phyloP scores from a whole-genome alignment of 2,329 filamentous ascomycete species.

The Ophiocordyceps australis region DNA sequence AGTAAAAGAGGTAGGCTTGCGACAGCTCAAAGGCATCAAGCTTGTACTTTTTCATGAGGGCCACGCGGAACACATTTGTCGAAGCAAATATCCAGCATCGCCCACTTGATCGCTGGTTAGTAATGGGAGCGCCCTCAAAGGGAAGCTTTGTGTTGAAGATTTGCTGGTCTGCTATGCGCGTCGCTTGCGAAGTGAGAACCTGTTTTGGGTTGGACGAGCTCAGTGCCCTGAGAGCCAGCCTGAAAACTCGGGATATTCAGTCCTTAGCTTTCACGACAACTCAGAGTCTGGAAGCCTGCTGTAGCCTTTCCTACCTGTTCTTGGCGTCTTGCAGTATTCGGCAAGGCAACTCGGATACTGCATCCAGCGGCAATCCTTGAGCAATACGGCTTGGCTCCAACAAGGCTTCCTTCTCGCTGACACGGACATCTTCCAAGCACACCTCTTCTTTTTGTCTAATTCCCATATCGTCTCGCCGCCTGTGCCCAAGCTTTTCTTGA shows the following conservation, averaged over 20 bases:
- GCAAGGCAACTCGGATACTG: slow-evolving; percentile 40
- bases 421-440: slow-evolving; percentile 28
- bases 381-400: slow-evolving; percentile 9
- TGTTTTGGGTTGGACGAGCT: slow-evolving; percentile 46
- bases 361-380: slow-evolving; percentile 29
- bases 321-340: slow-evolving; percentile 45
- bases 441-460: slow-evolving; percentile 32
- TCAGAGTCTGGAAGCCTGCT: background rate
- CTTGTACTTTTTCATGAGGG: slow-evolving; percentile 68
- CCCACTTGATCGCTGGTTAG: slow-evolving; percentile 66
- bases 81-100: slow-evolving; percentile 86
- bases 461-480: slow-evolving; percentile 24
- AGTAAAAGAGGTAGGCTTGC: slow-evolving; percentile 79
- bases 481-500: slow-evolving; percentile 24
- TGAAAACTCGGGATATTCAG: slow-evolving; percentile 10
- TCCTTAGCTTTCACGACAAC: no score
- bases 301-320: slow-evolving; percentile 37
- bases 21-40: slow-evolving; percentile 70
- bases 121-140: slow-evolving; percentile 65
- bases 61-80: slow-evolving; percentile 83
- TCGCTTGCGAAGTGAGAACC: slow-evolving; percentile 44
- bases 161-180: slow-evolving; percentile 52
- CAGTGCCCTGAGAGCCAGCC: slow-evolving; percentile 59
- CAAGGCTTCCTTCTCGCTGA: slow-evolving; percentile 7
- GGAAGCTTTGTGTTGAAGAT: slow-evolving; percentile 73